Evolutionary conservation across 2,329 filamentous ascomycete genomes (phyloP).

Genomic region (Cladophialophora exuberans): DNA sequence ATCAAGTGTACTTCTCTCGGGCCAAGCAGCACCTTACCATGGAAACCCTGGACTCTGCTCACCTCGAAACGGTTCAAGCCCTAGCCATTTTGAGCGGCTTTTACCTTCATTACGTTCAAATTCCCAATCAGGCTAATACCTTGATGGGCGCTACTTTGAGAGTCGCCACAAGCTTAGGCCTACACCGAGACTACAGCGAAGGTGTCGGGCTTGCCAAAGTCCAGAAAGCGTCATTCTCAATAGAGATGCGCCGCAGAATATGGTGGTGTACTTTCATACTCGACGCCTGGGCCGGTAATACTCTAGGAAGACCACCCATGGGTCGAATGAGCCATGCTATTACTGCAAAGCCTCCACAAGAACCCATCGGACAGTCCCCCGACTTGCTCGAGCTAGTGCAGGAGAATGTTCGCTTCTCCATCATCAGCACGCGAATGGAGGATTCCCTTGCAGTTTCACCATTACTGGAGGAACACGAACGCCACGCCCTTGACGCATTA

Average conservation of each 20-base stretch:
- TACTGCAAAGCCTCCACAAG: constrained; percentile 65
- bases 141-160: constrained; percentile 71
- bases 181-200: constrained; percentile 66
- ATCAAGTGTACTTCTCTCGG: constrained; percentile 68
- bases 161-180: constrained; percentile 73
- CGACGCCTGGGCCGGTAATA: constrained; percentile 74
- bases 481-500: constrained; percentile 67
- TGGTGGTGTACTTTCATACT: constrained; percentile 78
- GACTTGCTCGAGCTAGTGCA: constrained; percentile 39
- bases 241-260: constrained; percentile 67
- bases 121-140: constrained; percentile 75
- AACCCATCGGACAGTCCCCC: constrained; percentile 44
- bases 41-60: constrained; percentile 69
- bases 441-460: constrained; percentile 73
- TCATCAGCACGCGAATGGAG: constrained; percentile 76
- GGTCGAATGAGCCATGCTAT: constrained; percentile 70
- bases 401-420: constrained; percentile 78
- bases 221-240: constrained; percentile 55
- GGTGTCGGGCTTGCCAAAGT: constrained; percentile 47
- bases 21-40: constrained; percentile 69
- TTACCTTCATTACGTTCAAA: constrained; percentile 78
- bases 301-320: constrained; percentile 70
- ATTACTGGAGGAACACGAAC: constrained; percentile 67
- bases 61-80: constrained; percentile 74
- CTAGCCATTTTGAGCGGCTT: constrained; percentile 72